phyloP scores from a whole-genome alignment of 805 yeast genomes.

The Isabelozyma heimii region DNA sequence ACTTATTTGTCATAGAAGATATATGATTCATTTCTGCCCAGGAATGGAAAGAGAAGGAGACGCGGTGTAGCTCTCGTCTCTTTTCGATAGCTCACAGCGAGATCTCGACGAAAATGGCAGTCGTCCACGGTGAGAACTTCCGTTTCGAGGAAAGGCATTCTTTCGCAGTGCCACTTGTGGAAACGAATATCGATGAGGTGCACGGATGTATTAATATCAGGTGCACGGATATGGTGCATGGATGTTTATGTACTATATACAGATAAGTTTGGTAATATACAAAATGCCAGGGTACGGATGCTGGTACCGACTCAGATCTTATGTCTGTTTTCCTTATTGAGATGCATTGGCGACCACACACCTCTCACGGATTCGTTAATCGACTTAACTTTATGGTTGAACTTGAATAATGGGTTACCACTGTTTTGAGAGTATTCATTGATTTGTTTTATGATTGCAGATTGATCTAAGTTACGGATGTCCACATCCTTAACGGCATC shows the following conservation, averaged over 20 bases:
- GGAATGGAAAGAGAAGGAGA: constrained; percentile 1
- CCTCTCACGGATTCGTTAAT: constrained; percentile 87
- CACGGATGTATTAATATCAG: background rate
- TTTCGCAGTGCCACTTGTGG: background rate
- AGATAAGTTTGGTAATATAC: background rate
- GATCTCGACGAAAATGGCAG: background rate
- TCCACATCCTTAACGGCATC: constrained; percentile 54
- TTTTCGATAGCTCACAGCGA: background rate
- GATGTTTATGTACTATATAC: background rate
- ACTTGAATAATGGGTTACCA: constrained; percentile 65
- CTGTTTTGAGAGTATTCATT: constrained; percentile 62
- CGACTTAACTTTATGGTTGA: constrained; percentile 72
- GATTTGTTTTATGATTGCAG: constrained; percentile 63
- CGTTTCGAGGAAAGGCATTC: background rate
- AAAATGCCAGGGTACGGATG: background rate
- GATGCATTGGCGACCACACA: constrained; percentile 95
- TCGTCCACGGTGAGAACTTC: background rate
- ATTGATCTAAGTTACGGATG: constrained; percentile 66
- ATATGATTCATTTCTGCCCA: background rate
- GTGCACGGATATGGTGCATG: background rate
- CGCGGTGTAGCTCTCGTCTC: background rate
- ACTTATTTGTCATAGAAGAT: background rate
- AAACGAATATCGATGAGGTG: background rate
- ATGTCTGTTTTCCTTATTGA: constrained; percentile 40
- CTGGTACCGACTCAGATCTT: constrained; percentile 20